These are phyloP conservation scores for Monoraphidium neglectum DNA, from an alignment of 139 green algal species.

Conservation along the genomic window DNA sequence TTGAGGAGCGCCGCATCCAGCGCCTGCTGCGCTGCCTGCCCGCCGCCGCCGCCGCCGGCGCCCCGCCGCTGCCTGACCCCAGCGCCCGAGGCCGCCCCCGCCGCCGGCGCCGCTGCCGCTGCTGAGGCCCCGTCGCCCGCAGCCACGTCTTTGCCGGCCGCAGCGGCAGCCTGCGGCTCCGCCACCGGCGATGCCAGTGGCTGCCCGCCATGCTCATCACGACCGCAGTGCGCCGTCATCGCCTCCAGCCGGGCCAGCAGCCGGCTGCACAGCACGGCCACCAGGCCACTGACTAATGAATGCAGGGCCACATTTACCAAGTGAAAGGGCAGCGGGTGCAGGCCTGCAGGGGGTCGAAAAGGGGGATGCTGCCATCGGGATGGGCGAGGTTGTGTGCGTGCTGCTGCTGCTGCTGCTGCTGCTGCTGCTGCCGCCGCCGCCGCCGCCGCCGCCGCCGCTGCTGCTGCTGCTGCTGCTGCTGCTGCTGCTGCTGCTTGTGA, in stretches of 20 bases:
- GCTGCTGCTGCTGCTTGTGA: too few species aligned
- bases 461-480: too few species aligned
- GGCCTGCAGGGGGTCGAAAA: slow-evolving; percentile 6
- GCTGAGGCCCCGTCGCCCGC: neutral
- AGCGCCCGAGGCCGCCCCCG: slow-evolving; percentile 1
- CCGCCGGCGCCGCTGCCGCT: neutral
- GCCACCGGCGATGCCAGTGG: too few species aligned
- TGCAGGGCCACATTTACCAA: slow-evolving; percentile 52
- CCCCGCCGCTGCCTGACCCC: neutral
- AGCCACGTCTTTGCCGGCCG: too few species aligned
- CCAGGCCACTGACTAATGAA: slow-evolving; percentile 51
- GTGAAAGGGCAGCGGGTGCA: slow-evolving; percentile 68
- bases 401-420: too few species aligned
- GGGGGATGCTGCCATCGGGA: neutral
- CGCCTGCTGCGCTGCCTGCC: neutral
- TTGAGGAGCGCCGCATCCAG: too few species aligned
- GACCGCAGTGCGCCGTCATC: too few species aligned
- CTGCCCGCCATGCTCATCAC: too few species aligned
- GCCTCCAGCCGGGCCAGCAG: slow-evolving; percentile 27
- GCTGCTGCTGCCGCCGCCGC: too few species aligned
- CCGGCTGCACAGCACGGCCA: slow-evolving; percentile 37
- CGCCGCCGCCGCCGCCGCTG: too few species aligned
- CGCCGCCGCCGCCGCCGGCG: neutral
- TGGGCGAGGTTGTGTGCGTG: neutral
- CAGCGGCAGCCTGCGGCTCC: too few species aligned